Evolutionary conservation across 257 asterid species (phyloP).

Genomic region (Rauvolfia tetraphylla): DNA sequence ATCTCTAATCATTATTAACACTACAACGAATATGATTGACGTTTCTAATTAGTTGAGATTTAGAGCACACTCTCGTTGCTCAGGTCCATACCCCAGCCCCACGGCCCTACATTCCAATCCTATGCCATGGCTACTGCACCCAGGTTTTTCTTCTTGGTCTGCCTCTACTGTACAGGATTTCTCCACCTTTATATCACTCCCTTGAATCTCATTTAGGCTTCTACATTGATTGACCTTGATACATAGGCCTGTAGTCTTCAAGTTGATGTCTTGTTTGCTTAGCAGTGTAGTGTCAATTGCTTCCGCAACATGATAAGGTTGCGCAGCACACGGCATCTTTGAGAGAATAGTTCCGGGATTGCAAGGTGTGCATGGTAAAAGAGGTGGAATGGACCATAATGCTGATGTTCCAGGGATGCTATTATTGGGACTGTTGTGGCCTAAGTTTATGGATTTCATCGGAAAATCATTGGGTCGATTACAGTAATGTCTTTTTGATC

Average conservation of each 20-base stretch:
- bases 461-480: constrained; percentile 35
- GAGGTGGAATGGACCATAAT: constrained; percentile 63
- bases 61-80: constrained; percentile 21
- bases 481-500: constrained; percentile 40
- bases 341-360: constrained; percentile 27
- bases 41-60: constrained; percentile 29
- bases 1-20: not conserved
- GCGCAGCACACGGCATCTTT: constrained; percentile 26
- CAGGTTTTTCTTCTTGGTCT: constrained; percentile 32
- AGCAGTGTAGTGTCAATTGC: constrained; percentile 22
- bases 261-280: constrained; percentile 15
- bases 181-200: constrained; percentile 40
- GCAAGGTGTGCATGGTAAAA: constrained; percentile 42
- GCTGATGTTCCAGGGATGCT: constrained; percentile 30
- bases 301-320: constrained; percentile 25
- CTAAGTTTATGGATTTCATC: constrained; percentile 44
- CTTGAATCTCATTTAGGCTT: constrained; percentile 11
- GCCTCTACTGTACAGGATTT: constrained; percentile 23
- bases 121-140: constrained; percentile 21
- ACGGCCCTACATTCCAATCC: constrained; percentile 22
- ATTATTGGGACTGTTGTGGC: constrained; percentile 47
- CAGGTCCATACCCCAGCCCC: constrained; percentile 29
- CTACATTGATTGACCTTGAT: constrained; percentile 21
- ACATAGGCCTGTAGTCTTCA: constrained; percentile 17
- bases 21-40: not conserved